Evolutionary conservation across 2,329 filamentous ascomycete species (phyloP), one percentile per base, ranked within the genome.

Genomic region (Clarireedia hainanense): DNA sequence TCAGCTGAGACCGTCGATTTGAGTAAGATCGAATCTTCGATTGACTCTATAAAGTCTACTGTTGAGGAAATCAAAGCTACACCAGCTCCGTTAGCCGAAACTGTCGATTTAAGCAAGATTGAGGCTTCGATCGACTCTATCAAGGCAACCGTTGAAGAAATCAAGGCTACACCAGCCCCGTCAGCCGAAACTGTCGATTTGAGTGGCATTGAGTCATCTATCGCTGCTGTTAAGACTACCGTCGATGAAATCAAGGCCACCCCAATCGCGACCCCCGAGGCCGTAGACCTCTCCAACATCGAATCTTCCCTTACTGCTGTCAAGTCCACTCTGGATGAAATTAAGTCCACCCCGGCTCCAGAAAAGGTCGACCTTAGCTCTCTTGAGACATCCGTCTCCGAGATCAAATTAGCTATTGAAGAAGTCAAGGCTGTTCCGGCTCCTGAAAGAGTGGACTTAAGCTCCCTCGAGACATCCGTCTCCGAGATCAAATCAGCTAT

Each of bases 241-340:
- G 20, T 62, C 5, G 46, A 52, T 23, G 63, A 63, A 6, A 62
- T 66, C 47, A 62, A 63, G 45, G 30, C 56, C 12, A 50, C 56
- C 4, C 61, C 63, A 34, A 54, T 57, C 2, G 23, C 43, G n/a
- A 4, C 4, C 2, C 45, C 27, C 2, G 4, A 47, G 1, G 2
- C 30, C 3, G 12, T 24, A 10, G 49, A 51, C 6, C 39, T 51
- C 10, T 43, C 37, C 2, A 15, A 48, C 10, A 23, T 65, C 14
- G 60, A 64, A 24, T 36, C 55, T 0, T 55, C 56, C 2, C 42
- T 64, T 5, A 52, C 56, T 12, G 55, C 58, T 4, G n/a, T 60
- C 6, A 50, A 52, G 15, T 15, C 51, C 23, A 42, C 51, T 12
- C 15, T 57, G n/a, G 57, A 49, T 23, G 50, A 47, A 17, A 51